Percentiles rank a stretch among this genome's conserved stretches.
Evolutionary conservation across 192 early-diverging fungal species (phyloP).

Genomic region (Linderina pennispora): DNA sequence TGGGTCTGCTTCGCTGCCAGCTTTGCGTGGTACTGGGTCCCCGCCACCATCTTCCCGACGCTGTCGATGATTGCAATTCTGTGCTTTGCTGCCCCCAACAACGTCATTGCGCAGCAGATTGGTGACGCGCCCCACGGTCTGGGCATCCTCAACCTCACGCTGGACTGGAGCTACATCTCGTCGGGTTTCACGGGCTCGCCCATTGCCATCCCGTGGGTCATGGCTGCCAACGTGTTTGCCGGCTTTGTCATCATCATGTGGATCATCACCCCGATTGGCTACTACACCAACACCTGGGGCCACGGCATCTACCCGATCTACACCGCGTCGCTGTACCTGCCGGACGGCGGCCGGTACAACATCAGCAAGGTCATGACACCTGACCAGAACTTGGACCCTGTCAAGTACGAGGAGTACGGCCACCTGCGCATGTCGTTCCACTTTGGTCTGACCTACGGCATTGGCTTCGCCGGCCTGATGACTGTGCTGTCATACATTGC

Average conservation of each 20-base stretch:
- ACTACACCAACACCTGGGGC: constrained; percentile 51
- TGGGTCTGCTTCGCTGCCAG: constrained; percentile 7
- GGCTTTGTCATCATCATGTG: constrained; percentile 56
- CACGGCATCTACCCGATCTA: constrained; percentile 46
- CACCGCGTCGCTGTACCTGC: constrained; percentile 46
- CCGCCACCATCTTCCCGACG: constrained; percentile 52
- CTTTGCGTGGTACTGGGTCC: constrained; percentile 40
- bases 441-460: constrained; percentile 53
- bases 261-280: constrained; percentile 53
- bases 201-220: constrained; percentile 57
- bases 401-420: constrained; percentile 43
- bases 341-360: constrained; percentile 40
- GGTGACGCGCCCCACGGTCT: constrained; percentile 36
- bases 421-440: constrained; percentile 50
- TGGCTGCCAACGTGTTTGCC: constrained; percentile 51
- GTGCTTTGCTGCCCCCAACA: constrained; percentile 26
- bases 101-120: constrained; percentile 1
- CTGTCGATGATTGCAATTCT: constrained; percentile 49
- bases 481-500: constrained; percentile 50
- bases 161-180: constrained; percentile 60
- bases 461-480: constrained; percentile 49
- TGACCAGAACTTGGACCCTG: constrained; percentile 39
- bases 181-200: constrained; percentile 37
- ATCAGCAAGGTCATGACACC: constrained; percentile 43
- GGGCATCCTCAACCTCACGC: constrained; percentile 50